Evolutionary conservation across 768 basidiomycete species (phyloP).

Genomic region (Tricholoma flavovirens): DNA sequence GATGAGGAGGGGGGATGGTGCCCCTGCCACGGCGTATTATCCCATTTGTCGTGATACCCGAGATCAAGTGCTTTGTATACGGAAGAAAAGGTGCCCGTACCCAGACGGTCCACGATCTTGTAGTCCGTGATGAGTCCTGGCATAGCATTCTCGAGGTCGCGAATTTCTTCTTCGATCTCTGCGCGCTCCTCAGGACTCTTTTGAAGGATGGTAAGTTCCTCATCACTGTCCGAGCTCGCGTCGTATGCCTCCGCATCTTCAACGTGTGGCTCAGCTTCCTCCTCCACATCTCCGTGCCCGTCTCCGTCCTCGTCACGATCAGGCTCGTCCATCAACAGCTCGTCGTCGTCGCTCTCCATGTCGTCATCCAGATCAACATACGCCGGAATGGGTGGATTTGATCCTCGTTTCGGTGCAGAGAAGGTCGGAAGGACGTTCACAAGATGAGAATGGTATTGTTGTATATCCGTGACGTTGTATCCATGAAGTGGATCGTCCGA

Average conservation of each 20-base stretch:
- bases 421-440: slow-evolving; percentile 34
- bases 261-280: slow-evolving; percentile 29
- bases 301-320: slow-evolving; percentile 23
- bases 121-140: slow-evolving; percentile 66
- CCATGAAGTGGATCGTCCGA: slow-evolving; percentile 50
- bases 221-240: slow-evolving; percentile 40
- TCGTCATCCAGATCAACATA: slow-evolving; percentile 46
- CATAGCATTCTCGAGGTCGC: slow-evolving; percentile 58
- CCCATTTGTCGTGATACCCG: slow-evolving; percentile 66
- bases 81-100: slow-evolving; percentile 97
- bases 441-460: slow-evolving; percentile 47
- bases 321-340: slow-evolving; percentile 16
- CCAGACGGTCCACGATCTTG: slow-evolving; percentile 81
- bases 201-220: slow-evolving; percentile 52
- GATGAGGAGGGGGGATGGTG: slow-evolving; percentile 56
- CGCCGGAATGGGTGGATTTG: slow-evolving; percentile 4
- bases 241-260: slow-evolving; percentile 23
- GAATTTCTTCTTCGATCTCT: slow-evolving; percentile 75
- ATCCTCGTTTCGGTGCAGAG: slow-evolving; percentile 5
- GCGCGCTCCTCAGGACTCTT: slow-evolving; percentile 62
- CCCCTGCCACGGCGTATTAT: slow-evolving; percentile 71
- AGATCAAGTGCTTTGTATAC: slow-evolving; percentile 97
- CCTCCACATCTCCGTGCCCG: slow-evolving; percentile 22
- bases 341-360: slow-evolving; percentile 43
- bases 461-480: slow-evolving; percentile 33